A percentile compares a stretch with the other conserved stretches of the same genome.
Conservation (phyloP, 768 basidiomycete species). For the Cystobasidium onofrii region DNA sequence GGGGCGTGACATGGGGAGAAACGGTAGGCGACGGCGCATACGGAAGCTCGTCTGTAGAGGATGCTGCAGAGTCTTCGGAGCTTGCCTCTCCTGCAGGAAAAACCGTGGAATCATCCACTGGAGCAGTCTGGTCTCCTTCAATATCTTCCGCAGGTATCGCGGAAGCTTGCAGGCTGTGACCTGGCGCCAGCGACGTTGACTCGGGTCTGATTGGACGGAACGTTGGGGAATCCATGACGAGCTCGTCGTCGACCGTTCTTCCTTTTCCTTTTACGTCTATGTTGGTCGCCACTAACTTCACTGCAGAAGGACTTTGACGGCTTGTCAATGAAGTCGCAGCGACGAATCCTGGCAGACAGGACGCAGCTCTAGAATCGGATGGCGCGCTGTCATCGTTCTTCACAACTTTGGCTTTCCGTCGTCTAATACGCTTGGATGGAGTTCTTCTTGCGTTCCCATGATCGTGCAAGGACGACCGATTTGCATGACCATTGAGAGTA, state of each 20-base stretch:
- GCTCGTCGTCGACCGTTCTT: background rate
- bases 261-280: background rate
- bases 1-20: background rate
- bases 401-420: background rate
- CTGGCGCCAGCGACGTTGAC: too few relatives aligned
- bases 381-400: too few relatives aligned
- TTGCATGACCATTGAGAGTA: background rate
- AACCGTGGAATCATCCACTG: background rate
- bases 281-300: background rate
- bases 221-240: too few relatives aligned
- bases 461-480: background rate
- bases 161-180: background rate
- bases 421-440: background rate
- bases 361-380: too few relatives aligned
- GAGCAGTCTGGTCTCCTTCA: background rate
- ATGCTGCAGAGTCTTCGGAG: conserved; percentile 1
- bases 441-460: background rate
- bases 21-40: background rate
- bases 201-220: too few relatives aligned
- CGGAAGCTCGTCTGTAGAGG: conserved; percentile 18
- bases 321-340: background rate
- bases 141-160: background rate
- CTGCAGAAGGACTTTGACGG: background rate
- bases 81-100: background rate
- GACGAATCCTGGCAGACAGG: background rate